Evolutionary conservation across 2,329 filamentous ascomycete genomes (phyloP).

Genomic region (Meredithiella fracta): DNA sequence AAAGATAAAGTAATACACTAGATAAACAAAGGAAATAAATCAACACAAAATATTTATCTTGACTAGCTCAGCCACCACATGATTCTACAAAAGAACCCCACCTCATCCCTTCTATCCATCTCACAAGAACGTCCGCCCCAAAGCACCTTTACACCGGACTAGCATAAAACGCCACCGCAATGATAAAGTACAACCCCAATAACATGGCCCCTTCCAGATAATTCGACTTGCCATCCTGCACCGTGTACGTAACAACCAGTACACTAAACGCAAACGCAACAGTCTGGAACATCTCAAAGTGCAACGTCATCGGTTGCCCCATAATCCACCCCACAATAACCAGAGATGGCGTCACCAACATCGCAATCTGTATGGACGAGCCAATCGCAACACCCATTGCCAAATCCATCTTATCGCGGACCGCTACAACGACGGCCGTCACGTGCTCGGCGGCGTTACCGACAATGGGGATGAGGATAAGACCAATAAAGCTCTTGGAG

Average conservation of each 20-base stretch:
- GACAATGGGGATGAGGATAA: conserved; percentile 64
- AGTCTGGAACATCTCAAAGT: conserved; percentile 80
- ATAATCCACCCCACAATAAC: conserved; percentile 70
- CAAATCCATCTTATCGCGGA: conserved; percentile 60
- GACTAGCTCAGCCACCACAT: too few relatives aligned
- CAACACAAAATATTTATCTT: too few relatives aligned
- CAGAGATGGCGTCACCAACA: conserved; percentile 65
- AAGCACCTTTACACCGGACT: conserved; percentile 24
- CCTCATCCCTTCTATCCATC: neutral
- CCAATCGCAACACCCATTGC: conserved; percentile 68
- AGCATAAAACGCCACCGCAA: conserved; percentile 43
- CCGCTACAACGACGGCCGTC: conserved; percentile 62
- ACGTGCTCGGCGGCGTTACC: conserved; percentile 71
- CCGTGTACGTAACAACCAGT: conserved; percentile 57
- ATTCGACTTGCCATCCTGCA: conserved; percentile 70
- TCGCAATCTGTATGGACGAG: conserved; percentile 66
- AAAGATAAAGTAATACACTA: too few relatives aligned
- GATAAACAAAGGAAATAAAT: too few relatives aligned
- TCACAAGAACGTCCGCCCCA: neutral
- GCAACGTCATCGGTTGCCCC: conserved; percentile 55
- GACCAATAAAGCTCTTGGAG: conserved; percentile 66
- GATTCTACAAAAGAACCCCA: neutral
- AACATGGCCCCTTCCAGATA: conserved; percentile 67
- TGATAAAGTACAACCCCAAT: conserved; percentile 38
- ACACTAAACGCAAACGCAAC: conserved; percentile 63